Conservation (phyloP, 306 rosid species). For the Gillenia trifoliata region DNA sequence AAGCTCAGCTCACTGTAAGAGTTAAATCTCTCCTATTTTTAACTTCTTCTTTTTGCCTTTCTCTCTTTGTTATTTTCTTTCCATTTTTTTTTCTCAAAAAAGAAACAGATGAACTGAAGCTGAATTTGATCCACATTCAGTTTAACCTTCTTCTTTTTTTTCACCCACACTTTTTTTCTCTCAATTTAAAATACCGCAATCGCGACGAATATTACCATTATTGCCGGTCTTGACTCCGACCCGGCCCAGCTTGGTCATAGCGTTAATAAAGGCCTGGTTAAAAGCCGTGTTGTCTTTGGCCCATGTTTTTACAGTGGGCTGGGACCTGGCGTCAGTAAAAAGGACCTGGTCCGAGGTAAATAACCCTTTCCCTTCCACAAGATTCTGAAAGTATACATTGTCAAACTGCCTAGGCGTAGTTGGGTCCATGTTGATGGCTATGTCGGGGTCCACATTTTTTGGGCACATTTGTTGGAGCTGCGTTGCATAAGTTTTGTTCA, state of each 20-base stretch:
- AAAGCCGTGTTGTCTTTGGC: conserved; percentile 38
- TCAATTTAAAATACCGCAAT: conserved; percentile 48
- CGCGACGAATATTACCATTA: conserved; percentile 60
- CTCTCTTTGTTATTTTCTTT: background rate
- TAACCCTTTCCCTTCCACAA: conserved; percentile 50
- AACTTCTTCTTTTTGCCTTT: background rate
- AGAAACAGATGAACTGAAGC: background rate
- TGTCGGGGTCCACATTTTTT: conserved; percentile 46
- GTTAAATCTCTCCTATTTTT: background rate
- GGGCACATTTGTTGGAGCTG: conserved; percentile 55
- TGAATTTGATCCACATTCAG: background rate
- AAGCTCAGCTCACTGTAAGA: background rate
- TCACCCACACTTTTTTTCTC: background rate
- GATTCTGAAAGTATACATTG: conserved; percentile 56
- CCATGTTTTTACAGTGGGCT: conserved; percentile 43
- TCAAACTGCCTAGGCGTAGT: conserved; percentile 54
- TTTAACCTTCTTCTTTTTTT: background rate
- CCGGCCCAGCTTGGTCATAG: conserved; percentile 72
- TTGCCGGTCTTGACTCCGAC: conserved; percentile 56
- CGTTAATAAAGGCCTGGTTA: conserved; percentile 42
- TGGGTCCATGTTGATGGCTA: conserved; percentile 85
- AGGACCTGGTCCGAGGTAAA: conserved; percentile 70
- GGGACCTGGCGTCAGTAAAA: conserved; percentile 49
- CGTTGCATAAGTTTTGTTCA: conserved; percentile 32
- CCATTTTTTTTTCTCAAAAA: background rate